Evolutionary conservation across 306 rosid genomes (phyloP).

Genomic region (Glycine tomentella): DNA sequence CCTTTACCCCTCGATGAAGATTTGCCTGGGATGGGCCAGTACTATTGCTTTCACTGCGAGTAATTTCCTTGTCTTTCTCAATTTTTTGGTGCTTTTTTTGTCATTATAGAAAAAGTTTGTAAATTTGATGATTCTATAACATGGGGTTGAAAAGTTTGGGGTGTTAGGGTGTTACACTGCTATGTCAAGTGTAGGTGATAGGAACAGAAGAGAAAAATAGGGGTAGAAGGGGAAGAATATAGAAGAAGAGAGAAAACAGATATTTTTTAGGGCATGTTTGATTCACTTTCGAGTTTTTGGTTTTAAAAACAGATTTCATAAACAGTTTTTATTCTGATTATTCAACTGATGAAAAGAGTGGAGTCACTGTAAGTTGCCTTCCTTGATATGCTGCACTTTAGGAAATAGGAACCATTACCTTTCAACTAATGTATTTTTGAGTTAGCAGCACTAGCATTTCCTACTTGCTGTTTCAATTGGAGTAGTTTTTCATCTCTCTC

Average conservation of each 20-base stretch:
- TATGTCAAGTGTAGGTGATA: background rate
- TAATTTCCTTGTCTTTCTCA: background rate
- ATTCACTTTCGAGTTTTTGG: background rate
- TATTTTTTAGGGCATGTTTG: background rate
- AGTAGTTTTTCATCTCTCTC: background rate
- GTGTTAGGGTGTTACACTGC: background rate
- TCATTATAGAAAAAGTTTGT: background rate
- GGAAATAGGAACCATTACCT: background rate
- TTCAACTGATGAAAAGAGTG: background rate
- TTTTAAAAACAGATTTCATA: background rate
- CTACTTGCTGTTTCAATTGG: background rate
- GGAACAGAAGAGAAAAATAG: background rate
- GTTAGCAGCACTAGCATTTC: background rate
- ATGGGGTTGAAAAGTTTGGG: background rate
- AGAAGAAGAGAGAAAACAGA: background rate
- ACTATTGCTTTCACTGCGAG: slow-evolving; percentile 92
- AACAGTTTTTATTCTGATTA: background rate
- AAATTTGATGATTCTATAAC: background rate
- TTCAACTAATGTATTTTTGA: slow-evolving; percentile 62
- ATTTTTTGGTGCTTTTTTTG: background rate
- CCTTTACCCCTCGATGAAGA: slow-evolving; percentile 84
- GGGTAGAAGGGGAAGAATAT: background rate
- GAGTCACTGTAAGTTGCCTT: no score
- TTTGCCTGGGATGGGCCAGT: slow-evolving; percentile 95
- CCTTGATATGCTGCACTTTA: background rate